Conservation (phyloP, 805 yeast genomes). For the Kluyveromyces nonfermentans region DNA sequence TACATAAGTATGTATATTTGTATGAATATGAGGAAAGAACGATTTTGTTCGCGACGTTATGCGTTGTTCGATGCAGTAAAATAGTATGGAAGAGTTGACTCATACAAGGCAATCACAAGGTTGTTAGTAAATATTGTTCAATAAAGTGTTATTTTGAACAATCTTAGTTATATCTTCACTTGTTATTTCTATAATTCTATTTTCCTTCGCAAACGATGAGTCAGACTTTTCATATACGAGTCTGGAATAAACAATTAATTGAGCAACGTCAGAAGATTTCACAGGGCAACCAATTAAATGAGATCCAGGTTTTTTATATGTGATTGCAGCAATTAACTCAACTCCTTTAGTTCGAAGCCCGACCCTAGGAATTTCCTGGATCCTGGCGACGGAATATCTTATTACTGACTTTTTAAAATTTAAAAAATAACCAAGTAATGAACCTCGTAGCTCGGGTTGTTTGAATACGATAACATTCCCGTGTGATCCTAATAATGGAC, state of each 20-base stretch:
- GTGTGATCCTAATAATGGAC: constrained; percentile 23
- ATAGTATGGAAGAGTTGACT: neutral
- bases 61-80: no score
- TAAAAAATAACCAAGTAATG: constrained; percentile 9
- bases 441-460: constrained; percentile 13
- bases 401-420: constrained; percentile 5
- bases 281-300: constrained; percentile 17
- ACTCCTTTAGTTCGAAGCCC: constrained; percentile 13
- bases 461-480: constrained; percentile 2
- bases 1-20: no score
- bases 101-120: no score
- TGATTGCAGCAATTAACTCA: constrained; percentile 13
- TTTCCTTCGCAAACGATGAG: constrained; percentile 6
- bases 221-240: neutral
- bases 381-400: neutral
- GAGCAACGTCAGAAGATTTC: neutral
- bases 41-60: no score
- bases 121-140: no score
- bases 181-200: constrained; percentile 16
- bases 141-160: neutral
- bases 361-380: constrained; percentile 7
- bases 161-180: neutral
- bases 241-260: neutral
- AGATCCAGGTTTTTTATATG: constrained; percentile 18
- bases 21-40: no score